A percentile compares a stretch with the other conserved stretches of the same genome.
phyloP scores from a whole-genome alignment of 148 eudicot genomes.

The Fagopyrum homotropicum region DNA sequence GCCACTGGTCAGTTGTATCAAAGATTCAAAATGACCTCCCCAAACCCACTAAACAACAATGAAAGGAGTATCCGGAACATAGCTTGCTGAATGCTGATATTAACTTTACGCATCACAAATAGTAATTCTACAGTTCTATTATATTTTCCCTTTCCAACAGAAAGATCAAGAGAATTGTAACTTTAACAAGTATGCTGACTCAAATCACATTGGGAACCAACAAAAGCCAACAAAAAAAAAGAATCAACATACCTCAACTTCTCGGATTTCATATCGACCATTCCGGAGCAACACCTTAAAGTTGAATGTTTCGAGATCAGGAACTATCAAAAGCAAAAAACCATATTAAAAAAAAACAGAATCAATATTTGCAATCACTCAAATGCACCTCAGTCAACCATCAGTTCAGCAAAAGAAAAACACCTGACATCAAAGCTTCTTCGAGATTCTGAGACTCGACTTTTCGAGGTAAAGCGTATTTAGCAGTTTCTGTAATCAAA shows the following conservation, averaged over 20 bases:
- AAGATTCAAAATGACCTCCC: too few species aligned
- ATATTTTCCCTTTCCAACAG: too few species aligned
- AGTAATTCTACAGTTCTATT: too few species aligned
- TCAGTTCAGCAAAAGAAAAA: not conserved
- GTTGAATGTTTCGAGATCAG: slow-evolving; percentile 77
- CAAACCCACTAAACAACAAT: too few species aligned
- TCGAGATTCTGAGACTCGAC: slow-evolving; percentile 67
- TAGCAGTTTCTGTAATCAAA: slow-evolving; percentile 54
- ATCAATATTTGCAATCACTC: not conserved
- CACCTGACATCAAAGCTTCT: slow-evolving; percentile 90
- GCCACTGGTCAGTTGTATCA: too few species aligned
- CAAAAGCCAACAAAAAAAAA: too few species aligned
- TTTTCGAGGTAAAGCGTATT: slow-evolving; percentile 56
- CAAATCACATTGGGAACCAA: too few species aligned
- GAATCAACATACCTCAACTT: slow-evolving; percentile 60
- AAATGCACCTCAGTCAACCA: not conserved
- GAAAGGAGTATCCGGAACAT: too few species aligned
- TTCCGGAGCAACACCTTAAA: slow-evolving; percentile 58
- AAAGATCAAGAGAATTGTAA: too few species aligned
- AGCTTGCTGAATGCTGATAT: too few species aligned
- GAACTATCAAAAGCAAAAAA: slow-evolving; percentile 41
- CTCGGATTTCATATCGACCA: slow-evolving; percentile 79
- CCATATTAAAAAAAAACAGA: not conserved
- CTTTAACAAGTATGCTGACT: too few species aligned
- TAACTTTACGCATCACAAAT: too few species aligned